These are phyloP conservation scores for Trametes sanguinea DNA, from an alignment of 768 basidiomycete species.

Conservation along the genomic window DNA sequence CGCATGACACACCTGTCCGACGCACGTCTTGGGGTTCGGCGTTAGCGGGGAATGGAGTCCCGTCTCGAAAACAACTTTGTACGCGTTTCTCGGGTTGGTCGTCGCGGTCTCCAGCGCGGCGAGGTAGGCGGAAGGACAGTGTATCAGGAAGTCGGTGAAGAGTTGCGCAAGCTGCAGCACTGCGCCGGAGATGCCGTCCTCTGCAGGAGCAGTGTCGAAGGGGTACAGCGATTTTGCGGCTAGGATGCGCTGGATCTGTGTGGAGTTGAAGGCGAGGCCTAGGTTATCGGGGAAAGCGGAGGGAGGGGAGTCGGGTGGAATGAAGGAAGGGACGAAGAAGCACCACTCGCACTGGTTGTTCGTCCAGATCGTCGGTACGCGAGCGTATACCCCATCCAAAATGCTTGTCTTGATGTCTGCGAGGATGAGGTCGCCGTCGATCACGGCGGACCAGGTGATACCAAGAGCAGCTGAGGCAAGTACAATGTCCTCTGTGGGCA, in stretches of 20 bases:
- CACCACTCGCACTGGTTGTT: conserved; percentile 20
- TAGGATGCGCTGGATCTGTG: conserved; percentile 3
- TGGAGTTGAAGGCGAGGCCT: conserved; percentile 9
- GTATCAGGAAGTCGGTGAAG: conserved; percentile 12
- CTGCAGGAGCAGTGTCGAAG: conserved; percentile 12
- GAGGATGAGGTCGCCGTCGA: conserved; percentile 15
- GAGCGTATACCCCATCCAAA: conserved; percentile 10
- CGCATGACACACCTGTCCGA: conserved; percentile 17
- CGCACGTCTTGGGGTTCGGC: conserved; percentile 15
- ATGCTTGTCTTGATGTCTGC: conserved; percentile 15
- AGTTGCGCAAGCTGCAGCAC: conserved; percentile 11
- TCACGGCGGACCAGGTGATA: conserved; percentile 10
- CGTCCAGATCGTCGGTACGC: conserved; percentile 16
- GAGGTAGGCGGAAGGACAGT: conserved; percentile 14
- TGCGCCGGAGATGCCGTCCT: conserved; percentile 14
- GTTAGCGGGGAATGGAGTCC: conserved; percentile 17
- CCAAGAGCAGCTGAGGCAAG: conserved; percentile 5
- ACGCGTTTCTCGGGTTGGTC: conserved; percentile 15
- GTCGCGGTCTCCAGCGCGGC: conserved; percentile 18
- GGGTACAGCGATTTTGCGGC: conserved; percentile 12
- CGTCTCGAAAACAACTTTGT: conserved; percentile 15
- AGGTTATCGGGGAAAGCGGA: conserved; percentile 12
- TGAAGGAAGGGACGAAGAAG: conserved; percentile 15
- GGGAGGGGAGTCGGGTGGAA: conserved; percentile 6
- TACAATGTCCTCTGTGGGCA: conserved; percentile 5